Base-by-base conservation (phyloP, 164 flowering plant species). In the Umbellularia californica region DNA sequence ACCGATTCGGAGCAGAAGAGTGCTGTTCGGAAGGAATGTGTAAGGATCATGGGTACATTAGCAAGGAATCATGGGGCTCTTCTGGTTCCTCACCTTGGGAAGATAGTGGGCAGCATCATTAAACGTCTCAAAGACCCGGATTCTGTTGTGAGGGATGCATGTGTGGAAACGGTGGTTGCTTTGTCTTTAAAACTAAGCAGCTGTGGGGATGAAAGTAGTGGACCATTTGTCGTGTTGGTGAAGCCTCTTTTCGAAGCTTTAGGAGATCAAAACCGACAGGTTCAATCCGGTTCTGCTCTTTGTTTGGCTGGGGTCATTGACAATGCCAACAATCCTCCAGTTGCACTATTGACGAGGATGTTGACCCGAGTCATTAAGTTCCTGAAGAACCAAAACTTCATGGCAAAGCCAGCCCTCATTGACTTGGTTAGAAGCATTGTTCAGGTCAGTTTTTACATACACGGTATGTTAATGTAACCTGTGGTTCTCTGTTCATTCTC, bases 161-260 rank as follows among this genome's bases (percentile, higher is more conserved):
- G 97, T 81, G 84, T 88, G 52, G 93, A 95, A 69, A 88, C 94
- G 9, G 81, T 87, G 47, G 95, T 94, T 20, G 80, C 87, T 69
- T 80, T 95, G 86, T 89, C 97, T 69, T 87, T 87, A 6, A 85
- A 83, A 73, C 65, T 92, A 80, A 76, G 84, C 50, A 74, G 72
- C 68, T 28, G 65, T 74, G 76, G 64, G 28, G 85, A 72, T 71
- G 89, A 83, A 76, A 67, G 33, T 75, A 89, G 83, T 74, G 90
- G 84, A 9, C 67, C 84, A 5, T 89, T 95, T 79, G 86, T 86
- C 60, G 77, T 74, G 62, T 78, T 93, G 30, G 97, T 89, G 76
- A 91, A 80, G 81, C 97, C 99, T 20, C 86, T 93, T 55, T 95
- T 95, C 83, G 97, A 95, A 85, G 93, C 94, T 35, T 73, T 95